phyloP scores from a whole-genome alignment of 2,329 filamentous ascomycete genomes.

The Paraconiothyrium sp. region DNA sequence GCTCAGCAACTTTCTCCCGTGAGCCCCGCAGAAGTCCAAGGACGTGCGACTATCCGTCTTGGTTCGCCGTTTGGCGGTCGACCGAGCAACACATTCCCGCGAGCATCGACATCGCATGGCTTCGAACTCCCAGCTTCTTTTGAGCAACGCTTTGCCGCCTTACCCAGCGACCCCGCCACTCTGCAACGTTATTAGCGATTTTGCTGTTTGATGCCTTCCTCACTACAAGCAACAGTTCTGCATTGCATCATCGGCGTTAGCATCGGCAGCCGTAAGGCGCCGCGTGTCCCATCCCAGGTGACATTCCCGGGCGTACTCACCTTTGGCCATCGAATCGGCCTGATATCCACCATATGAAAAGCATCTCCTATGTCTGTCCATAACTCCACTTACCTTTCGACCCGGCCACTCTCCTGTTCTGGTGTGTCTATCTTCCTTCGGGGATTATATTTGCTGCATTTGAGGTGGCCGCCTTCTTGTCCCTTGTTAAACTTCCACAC shows the following conservation, averaged over 20 bases:
- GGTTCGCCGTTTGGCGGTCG: slow-evolving; percentile 59
- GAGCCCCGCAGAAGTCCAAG: slow-evolving; percentile 29
- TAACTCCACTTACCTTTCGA: slow-evolving; percentile 32
- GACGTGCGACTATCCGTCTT: slow-evolving; percentile 55
- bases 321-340: slow-evolving; percentile 28
- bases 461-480: slow-evolving; percentile 23
- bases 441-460: slow-evolving; percentile 23
- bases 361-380: slow-evolving; percentile 46
- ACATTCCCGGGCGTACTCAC: slow-evolving; percentile 30
- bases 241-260: slow-evolving; percentile 48
- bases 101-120: slow-evolving; percentile 50
- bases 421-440: slow-evolving; percentile 27
- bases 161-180: slow-evolving; percentile 36
- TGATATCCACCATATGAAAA: slow-evolving; percentile 34
- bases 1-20: slow-evolving; percentile 33
- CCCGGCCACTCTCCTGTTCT: slow-evolving; percentile 22
- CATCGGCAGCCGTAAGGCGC: slow-evolving; percentile 33
- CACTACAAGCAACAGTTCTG: slow-evolving; percentile 32
- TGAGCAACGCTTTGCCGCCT: slow-evolving; percentile 49
- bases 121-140: slow-evolving; percentile 51
- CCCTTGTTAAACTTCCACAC: slow-evolving; percentile 19
- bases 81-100: slow-evolving; percentile 58
- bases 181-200: slow-evolving; percentile 33
- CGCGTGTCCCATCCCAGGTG: slow-evolving; percentile 26
- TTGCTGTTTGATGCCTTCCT: slow-evolving; percentile 25